Evolutionary conservation across 2,329 filamentous ascomycete genomes (phyloP), one percentile per base, ranked within the genome.

Genomic region (Neoarthrinium moseri): DNA sequence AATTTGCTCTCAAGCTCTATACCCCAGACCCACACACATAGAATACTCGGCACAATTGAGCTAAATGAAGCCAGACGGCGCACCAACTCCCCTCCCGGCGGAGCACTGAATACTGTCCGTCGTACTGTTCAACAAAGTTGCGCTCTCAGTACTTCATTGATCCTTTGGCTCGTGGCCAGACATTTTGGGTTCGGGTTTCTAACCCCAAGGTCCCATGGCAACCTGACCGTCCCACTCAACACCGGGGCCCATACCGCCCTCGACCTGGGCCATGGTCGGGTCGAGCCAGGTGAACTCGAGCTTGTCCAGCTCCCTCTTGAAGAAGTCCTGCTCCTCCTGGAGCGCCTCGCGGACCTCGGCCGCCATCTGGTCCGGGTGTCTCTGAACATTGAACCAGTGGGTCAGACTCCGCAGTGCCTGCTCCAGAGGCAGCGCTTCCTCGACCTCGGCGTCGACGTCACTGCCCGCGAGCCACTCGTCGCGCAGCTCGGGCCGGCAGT

Each of bases 401-500:
- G 92, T 96, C 52, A 99, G 68, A 33, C 88, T 89, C 34, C 94
- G 77, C 35, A 97, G 74, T 1, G 90, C 91, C 71, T 96, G 91
- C 68, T 99, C 94, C 6, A 96, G 75, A 2, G 92, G 92, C 56
- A 97, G 72, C 12, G 91, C 89, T 62, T 95, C 89, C 60, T 97
- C 94, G 2, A 97, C 91, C 56, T 96, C 92, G 1, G 87, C 89
- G 58, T 99, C 94, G 2, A 97, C 84, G 62, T 96, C 91, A 49
- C 86, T 87, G 5, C 92, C 92, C 0, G 89, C 84, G 1, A 97
- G 77, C 92, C 94, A 97, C 68, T 96, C 94, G 61, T 99, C 94
- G 23, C 92, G 80, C 36, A 99, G 76, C 65, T 97, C 92, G 0
- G 92, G 92, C 6, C 91, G 80, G 61, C 92, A 96, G 69, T 96